phyloP scores from a whole-genome alignment of 208 protist species.

The Wallacemonas sp. region DNA sequence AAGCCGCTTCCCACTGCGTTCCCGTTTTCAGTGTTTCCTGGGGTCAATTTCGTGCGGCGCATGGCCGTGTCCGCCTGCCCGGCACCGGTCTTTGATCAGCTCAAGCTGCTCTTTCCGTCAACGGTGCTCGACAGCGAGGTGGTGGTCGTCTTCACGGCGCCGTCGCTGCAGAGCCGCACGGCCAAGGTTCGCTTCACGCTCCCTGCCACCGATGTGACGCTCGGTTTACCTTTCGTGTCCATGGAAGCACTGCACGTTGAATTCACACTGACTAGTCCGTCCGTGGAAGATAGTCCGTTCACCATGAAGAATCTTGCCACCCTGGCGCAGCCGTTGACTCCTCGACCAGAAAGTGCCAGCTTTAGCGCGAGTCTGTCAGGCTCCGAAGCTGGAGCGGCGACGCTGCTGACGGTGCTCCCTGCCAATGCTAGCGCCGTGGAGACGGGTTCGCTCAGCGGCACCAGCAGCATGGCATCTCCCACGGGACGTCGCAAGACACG shows the following conservation, averaged over 20 bases:
- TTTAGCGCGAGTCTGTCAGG: background rate
- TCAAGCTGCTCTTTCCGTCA: slow-evolving; percentile 42
- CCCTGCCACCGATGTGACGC: slow-evolving; percentile 37
- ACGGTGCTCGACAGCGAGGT: slow-evolving; percentile 36
- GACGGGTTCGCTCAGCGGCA: background rate
- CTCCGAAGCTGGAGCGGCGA: background rate
- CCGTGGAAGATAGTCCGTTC: background rate
- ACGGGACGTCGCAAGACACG: background rate
- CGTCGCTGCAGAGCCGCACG: slow-evolving; percentile 19
- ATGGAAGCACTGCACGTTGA: slow-evolving; percentile 75
- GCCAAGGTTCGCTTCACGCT: slow-evolving; percentile 66
- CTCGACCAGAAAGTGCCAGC: background rate
- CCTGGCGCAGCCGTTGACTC: background rate
- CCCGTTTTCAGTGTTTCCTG: slow-evolving; percentile 52
- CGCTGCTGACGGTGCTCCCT: background rate
- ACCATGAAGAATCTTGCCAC: background rate
- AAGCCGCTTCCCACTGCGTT: slow-evolving; percentile 33
- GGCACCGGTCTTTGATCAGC: slow-evolving; percentile 45
- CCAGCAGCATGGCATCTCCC: background rate
- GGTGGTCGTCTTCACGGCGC: slow-evolving; percentile 40
- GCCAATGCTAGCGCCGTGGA: background rate
- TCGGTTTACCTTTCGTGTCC: slow-evolving; percentile 35
- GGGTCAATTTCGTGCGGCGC: slow-evolving; percentile 76
- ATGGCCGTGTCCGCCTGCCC: slow-evolving; percentile 47
- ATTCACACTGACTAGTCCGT: slow-evolving; percentile 13